Evolutionary conservation across 257 asterid species (phyloP).

Genomic region (Jaltomata sinuosa): DNA sequence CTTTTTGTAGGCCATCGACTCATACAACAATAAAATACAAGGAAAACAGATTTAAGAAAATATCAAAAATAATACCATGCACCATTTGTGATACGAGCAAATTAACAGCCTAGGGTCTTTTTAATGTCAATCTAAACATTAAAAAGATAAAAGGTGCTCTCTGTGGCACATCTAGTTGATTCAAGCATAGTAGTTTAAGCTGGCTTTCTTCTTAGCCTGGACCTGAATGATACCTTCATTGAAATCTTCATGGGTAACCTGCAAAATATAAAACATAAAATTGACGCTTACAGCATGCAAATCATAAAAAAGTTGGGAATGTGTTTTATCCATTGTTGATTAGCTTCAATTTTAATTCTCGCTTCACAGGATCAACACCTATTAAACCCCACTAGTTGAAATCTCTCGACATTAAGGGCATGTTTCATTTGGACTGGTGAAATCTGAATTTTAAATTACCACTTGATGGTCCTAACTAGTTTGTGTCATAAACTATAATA

Average conservation of each 20-base stretch:
- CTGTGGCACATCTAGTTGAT: neutral
- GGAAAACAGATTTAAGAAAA: neutral
- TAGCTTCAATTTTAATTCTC: neutral
- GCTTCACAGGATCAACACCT: neutral
- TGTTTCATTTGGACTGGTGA: neutral
- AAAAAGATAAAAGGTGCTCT: neutral
- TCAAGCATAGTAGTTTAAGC: conserved; percentile 79
- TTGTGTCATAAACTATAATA: neutral
- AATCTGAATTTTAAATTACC: neutral
- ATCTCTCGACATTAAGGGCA: neutral
- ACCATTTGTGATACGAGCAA: neutral
- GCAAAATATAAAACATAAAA: neutral
- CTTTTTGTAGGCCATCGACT: neutral
- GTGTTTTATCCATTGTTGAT: neutral
- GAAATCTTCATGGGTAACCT: conserved; percentile 95
- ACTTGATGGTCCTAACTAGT: neutral
- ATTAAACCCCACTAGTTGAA: neutral
- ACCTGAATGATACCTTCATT: conserved; percentile 96
- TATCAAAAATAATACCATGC: neutral
- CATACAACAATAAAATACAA: neutral
- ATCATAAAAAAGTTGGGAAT: neutral
- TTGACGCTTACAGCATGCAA: neutral
- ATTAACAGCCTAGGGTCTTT: neutral
- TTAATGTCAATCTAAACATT: neutral
- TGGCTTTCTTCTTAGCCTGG: conserved; percentile 86